Evolutionary conservation across 257 asterid genomes (phyloP).

Genomic region (Solanum paucissectum): DNA sequence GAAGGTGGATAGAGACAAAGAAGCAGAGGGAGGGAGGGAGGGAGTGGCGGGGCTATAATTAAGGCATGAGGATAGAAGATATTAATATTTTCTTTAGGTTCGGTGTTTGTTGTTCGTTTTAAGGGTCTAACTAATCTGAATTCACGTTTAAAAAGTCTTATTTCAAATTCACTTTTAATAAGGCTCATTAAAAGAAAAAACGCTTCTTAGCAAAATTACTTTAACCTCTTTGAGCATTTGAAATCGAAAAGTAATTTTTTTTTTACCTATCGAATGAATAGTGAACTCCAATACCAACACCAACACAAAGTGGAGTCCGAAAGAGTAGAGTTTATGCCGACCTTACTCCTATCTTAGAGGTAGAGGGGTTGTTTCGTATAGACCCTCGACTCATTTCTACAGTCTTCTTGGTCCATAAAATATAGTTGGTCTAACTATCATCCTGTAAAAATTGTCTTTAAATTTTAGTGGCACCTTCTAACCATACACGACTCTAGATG

Average conservation of each 20-base stretch:
- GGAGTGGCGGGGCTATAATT: neutral
- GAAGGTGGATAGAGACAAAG: neutral
- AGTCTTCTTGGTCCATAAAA: too few species aligned
- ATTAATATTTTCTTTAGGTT: neutral
- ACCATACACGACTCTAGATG: neutral
- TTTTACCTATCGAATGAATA: neutral
- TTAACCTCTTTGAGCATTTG: neutral
- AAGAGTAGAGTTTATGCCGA: too few species aligned
- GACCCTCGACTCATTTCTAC: too few species aligned
- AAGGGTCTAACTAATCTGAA: neutral
- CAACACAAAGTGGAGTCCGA: neutral
- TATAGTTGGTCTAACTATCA: neutral
- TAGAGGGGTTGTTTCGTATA: neutral
- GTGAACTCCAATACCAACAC: neutral
- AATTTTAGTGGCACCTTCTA: neutral
- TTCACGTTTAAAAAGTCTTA: too few species aligned
- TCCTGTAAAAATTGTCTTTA: too few species aligned
- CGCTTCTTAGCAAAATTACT: neutral
- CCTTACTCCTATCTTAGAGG: neutral
- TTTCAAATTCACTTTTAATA: neutral
- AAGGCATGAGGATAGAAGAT: neutral
- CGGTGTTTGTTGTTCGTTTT: neutral
- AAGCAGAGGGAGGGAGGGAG: neutral
- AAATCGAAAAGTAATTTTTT: too few species aligned
- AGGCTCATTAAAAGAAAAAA: too few species aligned